Evolutionary conservation across 805 yeast genomes (phyloP).

Genomic region (Hanseniaspora singularis): DNA sequence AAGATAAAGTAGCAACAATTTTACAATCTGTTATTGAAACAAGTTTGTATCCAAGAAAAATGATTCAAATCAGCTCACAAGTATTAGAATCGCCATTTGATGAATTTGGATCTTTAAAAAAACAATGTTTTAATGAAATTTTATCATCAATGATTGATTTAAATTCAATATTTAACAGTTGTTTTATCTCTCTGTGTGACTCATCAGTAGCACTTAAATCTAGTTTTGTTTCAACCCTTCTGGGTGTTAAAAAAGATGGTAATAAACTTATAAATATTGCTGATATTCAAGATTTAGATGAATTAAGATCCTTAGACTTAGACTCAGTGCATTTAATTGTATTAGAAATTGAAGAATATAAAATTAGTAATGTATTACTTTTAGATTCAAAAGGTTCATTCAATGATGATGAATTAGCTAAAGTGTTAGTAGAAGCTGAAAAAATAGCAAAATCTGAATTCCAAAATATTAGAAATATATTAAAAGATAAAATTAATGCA

Average conservation of each 20-base stretch:
- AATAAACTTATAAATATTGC: slow-evolving; percentile 37
- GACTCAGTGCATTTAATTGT: slow-evolving; percentile 57
- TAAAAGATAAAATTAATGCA: slow-evolving; percentile 37
- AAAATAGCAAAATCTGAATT: slow-evolving; percentile 37
- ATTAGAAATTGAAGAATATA: slow-evolving; percentile 40
- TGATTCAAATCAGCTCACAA: slow-evolving; percentile 59
- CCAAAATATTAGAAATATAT: slow-evolving; percentile 34
- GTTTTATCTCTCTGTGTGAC: slow-evolving; percentile 63
- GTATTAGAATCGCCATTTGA: slow-evolving; percentile 35
- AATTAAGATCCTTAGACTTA: slow-evolving; percentile 31
- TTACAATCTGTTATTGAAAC: slow-evolving; percentile 50
- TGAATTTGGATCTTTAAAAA: slow-evolving; percentile 27
- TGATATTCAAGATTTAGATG: slow-evolving; percentile 19
- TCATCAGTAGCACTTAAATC: slow-evolving; percentile 59
- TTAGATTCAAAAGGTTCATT: slow-evolving; percentile 67
- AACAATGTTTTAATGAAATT: slow-evolving; percentile 21
- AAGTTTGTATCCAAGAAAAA: slow-evolving; percentile 64
- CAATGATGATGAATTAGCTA: slow-evolving; percentile 41
- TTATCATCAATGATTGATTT: slow-evolving; percentile 39
- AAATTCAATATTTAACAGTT: slow-evolving; percentile 59
- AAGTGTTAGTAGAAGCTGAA: slow-evolving; percentile 42
- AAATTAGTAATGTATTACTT: slow-evolving; percentile 45
- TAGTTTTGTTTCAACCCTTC: slow-evolving; percentile 48
- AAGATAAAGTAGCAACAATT: slow-evolving; percentile 54
- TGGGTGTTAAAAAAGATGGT: slow-evolving; percentile 28